Base-by-base conservation (phyloP, 2,329 filamentous ascomycete genomes). In the Fusarium xyrophilum region DNA sequence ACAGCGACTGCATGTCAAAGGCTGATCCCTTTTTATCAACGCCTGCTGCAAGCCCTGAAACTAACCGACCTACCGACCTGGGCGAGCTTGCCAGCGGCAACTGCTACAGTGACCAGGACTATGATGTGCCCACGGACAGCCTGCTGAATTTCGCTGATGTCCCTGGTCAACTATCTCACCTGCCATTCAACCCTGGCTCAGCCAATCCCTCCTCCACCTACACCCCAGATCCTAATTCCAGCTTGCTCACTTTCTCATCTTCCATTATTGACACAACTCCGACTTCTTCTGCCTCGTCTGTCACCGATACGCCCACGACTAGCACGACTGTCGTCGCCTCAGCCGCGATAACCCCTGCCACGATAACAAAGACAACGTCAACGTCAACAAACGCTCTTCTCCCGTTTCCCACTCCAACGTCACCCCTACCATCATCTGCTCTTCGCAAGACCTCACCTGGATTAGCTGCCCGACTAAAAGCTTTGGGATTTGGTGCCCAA, bases 391-490 rank as follows among this genome's bases (percentile, higher is more conserved):
- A 65, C 53, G 54, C 64, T 42, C 71, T 68, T 60, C 69, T 68
- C 48, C 55, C 70, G 44, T 65, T 62, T 36, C 53, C 64, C 58
- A 60, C 67, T 43, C 63, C 69, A 62, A 68, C 68, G 47, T 69
- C 74, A 71, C 68, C 74, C 67, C 53, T 68, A 51, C 52, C 74
- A 64, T n/a, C 72, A 44, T 72, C 78, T 21, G 72, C 76, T 54
- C 53, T 78, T 51, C 86, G 88, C 72, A 89, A 88, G 76, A 86
- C 88, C 3, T 89, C 88, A 14, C 88, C 88, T 40, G 88, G 88
- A 39, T 81, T 90, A 53, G 88, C 88, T 70, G 88, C 87, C 63
- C 86, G 88, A 75, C 83, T 90, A 57, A 89, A 88, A 74, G 88
- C 88, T 42, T 81, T 90, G 44, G 88, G 88, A 39, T 89, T 90